Evolutionary conservation across 352 stramenopile genomes (phyloP).

Genomic region (Albugo laibachii): DNA sequence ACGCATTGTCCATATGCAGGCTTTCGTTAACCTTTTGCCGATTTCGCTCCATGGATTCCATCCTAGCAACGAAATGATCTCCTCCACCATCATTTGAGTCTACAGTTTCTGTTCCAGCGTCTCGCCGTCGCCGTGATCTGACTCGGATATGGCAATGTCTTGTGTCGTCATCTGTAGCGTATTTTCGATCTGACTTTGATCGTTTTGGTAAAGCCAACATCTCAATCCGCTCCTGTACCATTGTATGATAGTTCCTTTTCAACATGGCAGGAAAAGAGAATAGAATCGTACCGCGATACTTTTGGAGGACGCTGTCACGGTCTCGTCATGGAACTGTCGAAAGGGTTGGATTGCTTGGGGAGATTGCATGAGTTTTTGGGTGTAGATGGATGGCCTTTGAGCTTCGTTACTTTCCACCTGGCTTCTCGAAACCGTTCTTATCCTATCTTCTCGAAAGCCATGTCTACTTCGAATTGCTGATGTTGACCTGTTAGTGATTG

Average conservation of each 20-base stretch:
- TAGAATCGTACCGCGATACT: neutral
- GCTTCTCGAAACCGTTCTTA: too few species aligned
- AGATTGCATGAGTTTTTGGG: too few species aligned
- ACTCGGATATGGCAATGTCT: conserved; percentile 45
- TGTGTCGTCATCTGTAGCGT: conserved; percentile 51
- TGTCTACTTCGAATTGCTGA: too few species aligned
- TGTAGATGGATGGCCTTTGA: too few species aligned
- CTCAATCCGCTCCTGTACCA: conserved; percentile 37
- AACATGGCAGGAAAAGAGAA: neutral
- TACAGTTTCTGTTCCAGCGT: conserved; percentile 5
- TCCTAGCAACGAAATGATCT: conserved; percentile 40
- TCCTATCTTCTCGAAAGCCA: too few species aligned
- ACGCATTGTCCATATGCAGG: neutral
- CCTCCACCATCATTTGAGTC: conserved; percentile 17
- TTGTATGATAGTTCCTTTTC: too few species aligned
- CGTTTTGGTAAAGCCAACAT: conserved; percentile 25
- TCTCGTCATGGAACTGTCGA: too few species aligned
- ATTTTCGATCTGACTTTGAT: conserved; percentile 20
- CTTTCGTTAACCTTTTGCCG: conserved; percentile 30
- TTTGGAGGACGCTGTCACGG: too few species aligned
- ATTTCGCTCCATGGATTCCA: conserved; percentile 63
- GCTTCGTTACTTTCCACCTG: too few species aligned
- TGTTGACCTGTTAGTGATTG: too few species aligned
- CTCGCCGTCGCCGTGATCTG: conserved; percentile 13
- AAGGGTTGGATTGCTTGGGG: neutral